Evolutionary conservation across 2,329 filamentous ascomycete genomes (phyloP), one percentile per base, ranked within the genome.

Genomic region (Alternaria dauci): DNA sequence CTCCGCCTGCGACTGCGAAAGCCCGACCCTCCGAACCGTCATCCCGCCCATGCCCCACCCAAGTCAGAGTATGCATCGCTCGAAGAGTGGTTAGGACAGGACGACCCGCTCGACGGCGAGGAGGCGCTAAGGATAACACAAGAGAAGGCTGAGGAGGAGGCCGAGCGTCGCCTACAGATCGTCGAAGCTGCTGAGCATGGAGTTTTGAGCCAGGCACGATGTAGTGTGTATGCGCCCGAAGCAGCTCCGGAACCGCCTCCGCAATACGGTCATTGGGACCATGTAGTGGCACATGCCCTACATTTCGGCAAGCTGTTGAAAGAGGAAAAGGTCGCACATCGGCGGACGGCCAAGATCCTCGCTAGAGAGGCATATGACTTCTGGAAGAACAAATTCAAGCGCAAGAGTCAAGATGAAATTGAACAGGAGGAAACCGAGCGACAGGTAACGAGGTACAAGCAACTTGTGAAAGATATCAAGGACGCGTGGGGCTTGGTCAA

Each of bases 181-280:
- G 87, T 93, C 66, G 81, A 88, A 48, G 94, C 93, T 65, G 88
- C 88, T 4, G 84, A 91, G 70, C 87, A 89, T 5, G 94, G 93
- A 16, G 92, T 93, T 4, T 83, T 97, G 28, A 93, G 90, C 52
- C 81, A 85, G 55, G 87, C 88, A 61, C 84, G 85, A 61, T 94
- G 91, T 74, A 89, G 89, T 2, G 81, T 90, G 25, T 95, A 91
- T 69, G 84, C 89, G 18, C 91, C 91, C 0, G 91, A 95, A 64
- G 83, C 88, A 12, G 85, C 86, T 61, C 89, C 92, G 58, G 91
- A 96, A 70, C 91, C 91, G 0, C 86, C 88, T 0, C 85, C 86
- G 53, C 92, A 95, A 71, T 98, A 92, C 83, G 89, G 91, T n/a
- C 93, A 96, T 68, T 86, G 88, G 73, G 94, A 98, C 72, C 92